Conservation (phyloP, 306 rosid genomes). For the Acacia melanoxylon region DNA sequence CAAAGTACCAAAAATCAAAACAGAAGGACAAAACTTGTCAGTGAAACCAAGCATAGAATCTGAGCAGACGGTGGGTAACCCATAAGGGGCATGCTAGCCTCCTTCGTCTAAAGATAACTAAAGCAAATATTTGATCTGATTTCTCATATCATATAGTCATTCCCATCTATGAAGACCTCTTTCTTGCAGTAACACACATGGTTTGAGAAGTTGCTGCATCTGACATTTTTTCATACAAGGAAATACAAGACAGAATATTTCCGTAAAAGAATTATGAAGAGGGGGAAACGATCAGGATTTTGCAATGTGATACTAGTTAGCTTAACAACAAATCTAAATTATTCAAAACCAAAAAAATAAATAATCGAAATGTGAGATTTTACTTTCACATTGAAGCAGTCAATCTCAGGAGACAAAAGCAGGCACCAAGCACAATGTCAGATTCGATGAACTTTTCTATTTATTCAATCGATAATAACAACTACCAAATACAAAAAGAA, state of each 20-base stretch:
- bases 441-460: background rate
- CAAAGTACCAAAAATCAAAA: constrained; percentile 5
- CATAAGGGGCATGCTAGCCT: background rate
- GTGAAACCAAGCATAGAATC: background rate
- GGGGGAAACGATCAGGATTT: background rate
- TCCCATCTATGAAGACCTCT: background rate
- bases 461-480: background rate
- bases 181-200: background rate
- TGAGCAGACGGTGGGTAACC: background rate
- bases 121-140: background rate
- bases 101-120: background rate
- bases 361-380: background rate
- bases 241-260: background rate
- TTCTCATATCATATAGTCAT: background rate
- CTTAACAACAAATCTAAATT: constrained; percentile 18
- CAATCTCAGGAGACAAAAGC: background rate
- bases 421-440: background rate
- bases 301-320: background rate
- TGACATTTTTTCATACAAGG: background rate
- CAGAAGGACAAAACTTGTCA: constrained; percentile 6
- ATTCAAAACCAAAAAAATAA: background rate
- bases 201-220: background rate
- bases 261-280: background rate
- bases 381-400: background rate
- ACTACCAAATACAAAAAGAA: background rate